Percentiles rank a stretch among this genome's conserved stretches.
phyloP scores from a whole-genome alignment of 78 protist species.

The Guillardia theta region DNA sequence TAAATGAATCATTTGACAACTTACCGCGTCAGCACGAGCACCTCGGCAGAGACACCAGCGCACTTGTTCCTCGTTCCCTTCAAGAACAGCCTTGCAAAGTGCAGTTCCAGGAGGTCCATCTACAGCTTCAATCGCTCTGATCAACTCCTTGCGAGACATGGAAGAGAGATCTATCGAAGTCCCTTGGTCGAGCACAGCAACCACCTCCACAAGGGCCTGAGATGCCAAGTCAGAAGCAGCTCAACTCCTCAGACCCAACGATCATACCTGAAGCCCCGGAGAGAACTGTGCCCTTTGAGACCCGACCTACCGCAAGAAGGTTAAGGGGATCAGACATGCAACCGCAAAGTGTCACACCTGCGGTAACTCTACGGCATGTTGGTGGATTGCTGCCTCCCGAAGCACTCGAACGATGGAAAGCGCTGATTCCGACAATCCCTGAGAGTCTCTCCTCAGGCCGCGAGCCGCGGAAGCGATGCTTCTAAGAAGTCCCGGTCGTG shows the following conservation, averaged over 20 bases:
- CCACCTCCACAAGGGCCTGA: neutral
- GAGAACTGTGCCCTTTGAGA: constrained; percentile 18
- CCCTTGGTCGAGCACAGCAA: neutral
- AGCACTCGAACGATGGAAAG: neutral
- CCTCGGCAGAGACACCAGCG: neutral
- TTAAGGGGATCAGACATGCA: neutral
- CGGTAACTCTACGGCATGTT: neutral
- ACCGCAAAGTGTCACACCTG: neutral
- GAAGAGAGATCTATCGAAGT: neutral
- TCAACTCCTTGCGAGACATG: neutral
- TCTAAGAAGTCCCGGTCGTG: too few relatives aligned
- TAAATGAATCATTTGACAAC: neutral
- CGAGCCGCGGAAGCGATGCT: too few relatives aligned
- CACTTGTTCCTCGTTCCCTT: neutral
- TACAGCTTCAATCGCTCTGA: neutral
- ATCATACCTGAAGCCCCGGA: neutral
- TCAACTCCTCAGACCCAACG: neutral
- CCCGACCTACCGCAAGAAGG: neutral
- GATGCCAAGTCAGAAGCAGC: neutral
- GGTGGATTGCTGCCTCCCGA: constrained; percentile 6
- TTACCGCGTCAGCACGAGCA: neutral
- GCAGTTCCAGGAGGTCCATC: neutral
- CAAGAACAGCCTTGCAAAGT: neutral
- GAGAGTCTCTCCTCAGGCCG: too few relatives aligned
- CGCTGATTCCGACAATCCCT: neutral